A percentile compares a stretch with the other conserved stretches of the same genome.
These are phyloP conservation scores for Fraxinus sp. DNA, from an alignment of 305 asterid species.

Conservation along the genomic window DNA sequence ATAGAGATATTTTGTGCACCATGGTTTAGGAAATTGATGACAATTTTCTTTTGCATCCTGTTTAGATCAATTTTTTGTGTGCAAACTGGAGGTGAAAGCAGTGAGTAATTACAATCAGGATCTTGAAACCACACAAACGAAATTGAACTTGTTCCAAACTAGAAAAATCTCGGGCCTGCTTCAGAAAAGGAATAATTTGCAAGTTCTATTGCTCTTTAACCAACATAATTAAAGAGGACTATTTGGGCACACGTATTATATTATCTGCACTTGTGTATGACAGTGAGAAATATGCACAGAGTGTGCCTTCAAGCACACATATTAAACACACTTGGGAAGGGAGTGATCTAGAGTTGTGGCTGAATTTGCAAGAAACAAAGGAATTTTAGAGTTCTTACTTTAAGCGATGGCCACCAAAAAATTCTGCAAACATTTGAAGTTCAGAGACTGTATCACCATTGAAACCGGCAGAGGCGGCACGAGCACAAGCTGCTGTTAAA, in stretches of 20 bases:
- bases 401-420: slow-evolving; percentile 69
- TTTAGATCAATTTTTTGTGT: neutral
- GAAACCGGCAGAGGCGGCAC: slow-evolving; percentile 87
- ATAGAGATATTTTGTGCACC: neutral
- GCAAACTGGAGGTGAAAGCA: neutral
- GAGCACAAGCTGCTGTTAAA: slow-evolving; percentile 59
- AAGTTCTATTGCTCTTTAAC: neutral
- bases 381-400: slow-evolving; percentile 47
- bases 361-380: slow-evolving; percentile 6
- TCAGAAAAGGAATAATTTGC: neutral
- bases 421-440: slow-evolving; percentile 82
- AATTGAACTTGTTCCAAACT: neutral
- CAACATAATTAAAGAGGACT: neutral
- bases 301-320: neutral
- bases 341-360: slow-evolving; percentile 10
- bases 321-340: neutral
- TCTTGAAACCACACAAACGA: neutral
- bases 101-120: neutral
- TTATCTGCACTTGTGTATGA: neutral
- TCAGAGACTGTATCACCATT: slow-evolving; percentile 60
- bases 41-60: neutral
- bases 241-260: neutral
- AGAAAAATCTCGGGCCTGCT: neutral
- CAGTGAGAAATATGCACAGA: neutral
- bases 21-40: neutral